Evolutionary conservation across 2,329 filamentous ascomycete genomes (phyloP).

Genomic region (Truncatella angustata): DNA sequence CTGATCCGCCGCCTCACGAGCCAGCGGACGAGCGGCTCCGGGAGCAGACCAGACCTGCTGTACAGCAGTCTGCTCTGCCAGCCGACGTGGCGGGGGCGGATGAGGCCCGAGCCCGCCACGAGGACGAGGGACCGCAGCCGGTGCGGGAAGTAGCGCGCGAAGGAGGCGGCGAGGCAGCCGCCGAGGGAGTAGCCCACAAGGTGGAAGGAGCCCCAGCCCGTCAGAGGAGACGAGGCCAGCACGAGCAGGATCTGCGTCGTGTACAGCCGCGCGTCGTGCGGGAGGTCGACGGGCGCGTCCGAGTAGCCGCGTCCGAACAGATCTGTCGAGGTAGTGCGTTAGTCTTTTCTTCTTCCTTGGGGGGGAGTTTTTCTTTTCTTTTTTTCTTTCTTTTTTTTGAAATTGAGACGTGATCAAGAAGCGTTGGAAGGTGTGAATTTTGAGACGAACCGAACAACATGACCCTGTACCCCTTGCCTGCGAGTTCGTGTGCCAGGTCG

Average conservation of each 20-base stretch:
- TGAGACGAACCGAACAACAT: constrained; percentile 67
- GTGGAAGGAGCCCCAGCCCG: constrained; percentile 65
- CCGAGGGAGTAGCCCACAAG: constrained; percentile 80
- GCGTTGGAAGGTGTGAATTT: no score
- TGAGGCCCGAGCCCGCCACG: constrained; percentile 66
- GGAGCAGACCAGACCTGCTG: constrained; percentile 55
- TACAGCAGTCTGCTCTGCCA: constrained; percentile 64
- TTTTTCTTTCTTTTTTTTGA: no score
- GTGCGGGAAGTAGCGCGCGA: constrained; percentile 66
- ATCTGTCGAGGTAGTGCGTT: constrained; percentile 40
- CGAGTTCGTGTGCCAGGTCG: constrained; percentile 64
- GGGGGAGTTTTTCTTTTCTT: no score
- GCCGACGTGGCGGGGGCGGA: constrained; percentile 61
- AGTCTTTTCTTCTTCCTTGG: no score
- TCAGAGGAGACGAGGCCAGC: constrained; percentile 59
- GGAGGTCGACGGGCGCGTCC: constrained; percentile 59
- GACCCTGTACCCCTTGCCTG: constrained; percentile 66
- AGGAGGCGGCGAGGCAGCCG: constrained; percentile 69
- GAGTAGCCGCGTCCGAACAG: constrained; percentile 77
- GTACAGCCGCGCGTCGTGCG: constrained; percentile 64
- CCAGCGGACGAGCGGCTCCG: constrained; percentile 52
- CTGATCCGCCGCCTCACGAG: constrained; percentile 39
- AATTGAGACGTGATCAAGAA: no score
- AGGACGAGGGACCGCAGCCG: constrained; percentile 63
- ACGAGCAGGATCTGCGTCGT: constrained; percentile 63